Percentiles rank a stretch among this genome's conserved stretches.
Conservation (phyloP, 768 basidiomycete genomes). For the Termitomyces sp. region DNA sequence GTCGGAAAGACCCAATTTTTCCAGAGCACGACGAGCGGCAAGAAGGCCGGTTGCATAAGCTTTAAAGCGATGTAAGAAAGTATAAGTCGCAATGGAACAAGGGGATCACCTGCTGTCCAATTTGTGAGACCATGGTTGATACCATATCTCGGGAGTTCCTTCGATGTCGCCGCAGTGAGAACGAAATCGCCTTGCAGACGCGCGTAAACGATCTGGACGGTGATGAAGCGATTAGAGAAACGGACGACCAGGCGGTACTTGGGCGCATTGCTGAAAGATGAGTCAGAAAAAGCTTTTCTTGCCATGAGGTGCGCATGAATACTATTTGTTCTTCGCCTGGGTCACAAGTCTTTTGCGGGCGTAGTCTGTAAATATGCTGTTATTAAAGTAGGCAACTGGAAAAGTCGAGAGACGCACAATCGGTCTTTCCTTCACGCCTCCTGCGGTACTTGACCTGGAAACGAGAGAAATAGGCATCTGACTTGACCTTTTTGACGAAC, state of each 20-base stretch:
- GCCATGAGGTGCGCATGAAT: slow-evolving; percentile 17
- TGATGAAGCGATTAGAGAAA: slow-evolving; percentile 96
- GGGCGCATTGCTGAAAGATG: slow-evolving; percentile 69
- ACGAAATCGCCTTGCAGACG: slow-evolving; percentile 97
- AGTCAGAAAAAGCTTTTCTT: background rate
- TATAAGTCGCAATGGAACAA: background rate
- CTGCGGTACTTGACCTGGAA: slow-evolving; percentile 99
- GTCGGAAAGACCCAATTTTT: slow-evolving; percentile 94
- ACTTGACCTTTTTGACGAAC: slow-evolving; percentile 97
- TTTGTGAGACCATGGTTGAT: slow-evolving; percentile 98
- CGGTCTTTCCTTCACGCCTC: slow-evolving; percentile 97
- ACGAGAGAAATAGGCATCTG: slow-evolving; percentile 94
- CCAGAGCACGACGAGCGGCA: slow-evolving; percentile 87
- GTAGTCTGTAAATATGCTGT: slow-evolving; percentile 59
- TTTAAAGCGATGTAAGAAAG: slow-evolving; percentile 20
- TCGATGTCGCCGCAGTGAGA: slow-evolving; percentile 80
- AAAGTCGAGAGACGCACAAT: slow-evolving; percentile 54
- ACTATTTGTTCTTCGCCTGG: slow-evolving; percentile 99
- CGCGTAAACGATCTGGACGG: slow-evolving; percentile 93
- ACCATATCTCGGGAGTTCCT: slow-evolving; percentile 92
- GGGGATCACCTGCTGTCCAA: slow-evolving; percentile 83
- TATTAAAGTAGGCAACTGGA: slow-evolving; percentile 6
- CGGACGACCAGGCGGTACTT: slow-evolving; percentile 99
- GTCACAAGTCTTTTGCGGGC: slow-evolving; percentile 95
- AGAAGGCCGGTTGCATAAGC: slow-evolving; percentile 98